phyloP scores from a whole-genome alignment of 441 rosid species.

The Mallotus japonicus region DNA sequence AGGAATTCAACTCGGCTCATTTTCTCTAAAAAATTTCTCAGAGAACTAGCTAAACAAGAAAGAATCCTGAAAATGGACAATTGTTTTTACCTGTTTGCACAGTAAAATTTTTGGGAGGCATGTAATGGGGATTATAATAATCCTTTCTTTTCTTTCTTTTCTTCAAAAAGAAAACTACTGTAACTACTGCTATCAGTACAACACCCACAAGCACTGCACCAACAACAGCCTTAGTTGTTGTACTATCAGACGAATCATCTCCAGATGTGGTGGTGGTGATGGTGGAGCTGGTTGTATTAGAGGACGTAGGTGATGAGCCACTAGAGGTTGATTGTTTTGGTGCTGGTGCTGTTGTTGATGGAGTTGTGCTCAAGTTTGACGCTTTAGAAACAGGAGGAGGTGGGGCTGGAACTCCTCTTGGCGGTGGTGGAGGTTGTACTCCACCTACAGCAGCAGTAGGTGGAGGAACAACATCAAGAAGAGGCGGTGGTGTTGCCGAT shows the following conservation, averaged over 20 bases:
- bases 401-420: constrained; percentile 23
- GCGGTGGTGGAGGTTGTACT: constrained; percentile 21
- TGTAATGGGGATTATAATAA: constrained; percentile 33
- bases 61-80: background rate
- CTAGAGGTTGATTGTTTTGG: constrained; percentile 3
- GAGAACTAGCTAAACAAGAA: background rate
- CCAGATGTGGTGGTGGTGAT: constrained; percentile 6
- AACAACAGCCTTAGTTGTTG: constrained; percentile 14
- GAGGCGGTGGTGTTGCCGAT: constrained; percentile 4
- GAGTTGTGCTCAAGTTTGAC: constrained; percentile 9
- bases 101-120: constrained; percentile 44
- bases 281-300: constrained; percentile 18
- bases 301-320: constrained; percentile 1
- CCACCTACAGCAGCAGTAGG: background rate
- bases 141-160: constrained; percentile 41
- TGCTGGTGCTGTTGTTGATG: background rate
- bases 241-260: constrained; percentile 15
- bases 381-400: constrained; percentile 22
- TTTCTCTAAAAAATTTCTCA: no score
- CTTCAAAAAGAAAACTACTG: constrained; percentile 30
- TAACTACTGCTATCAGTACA: constrained; percentile 45
- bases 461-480: constrained; percentile 7
- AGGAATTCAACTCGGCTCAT: no score
- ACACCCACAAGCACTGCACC: constrained; percentile 41
- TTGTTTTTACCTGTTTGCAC: constrained; percentile 45